Conservation (phyloP, 202 grass and related monocot genomes). For the Cymbopogon flexuosus region DNA sequence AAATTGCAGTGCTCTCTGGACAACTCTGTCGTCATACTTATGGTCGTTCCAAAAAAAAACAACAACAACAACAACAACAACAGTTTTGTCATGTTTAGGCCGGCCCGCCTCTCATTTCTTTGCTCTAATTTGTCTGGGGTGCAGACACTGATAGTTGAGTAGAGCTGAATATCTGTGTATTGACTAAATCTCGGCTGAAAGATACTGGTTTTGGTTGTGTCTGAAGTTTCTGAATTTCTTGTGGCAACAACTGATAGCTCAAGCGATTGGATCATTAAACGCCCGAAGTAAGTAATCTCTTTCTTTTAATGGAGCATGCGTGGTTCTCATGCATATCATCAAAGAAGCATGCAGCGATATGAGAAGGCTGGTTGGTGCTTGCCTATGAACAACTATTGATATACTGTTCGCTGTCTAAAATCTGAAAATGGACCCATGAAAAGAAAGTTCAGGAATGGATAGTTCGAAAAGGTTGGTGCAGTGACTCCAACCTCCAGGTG, state of each 20-base stretch:
- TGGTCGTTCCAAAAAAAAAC: not conserved
- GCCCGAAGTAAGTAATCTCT: not conserved
- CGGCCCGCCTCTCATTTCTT: slow-evolving; percentile 1
- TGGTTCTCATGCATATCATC: not conserved
- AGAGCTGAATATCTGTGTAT: slow-evolving; percentile 11
- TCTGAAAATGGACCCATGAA: slow-evolving; percentile 30
- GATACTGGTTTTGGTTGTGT: slow-evolving; percentile 8
- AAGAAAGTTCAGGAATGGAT: slow-evolving; percentile 35
- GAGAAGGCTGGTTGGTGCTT: not conserved
- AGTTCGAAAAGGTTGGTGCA: slow-evolving; percentile 8
- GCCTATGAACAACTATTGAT: not conserved
- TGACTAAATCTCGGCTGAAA: not conserved
- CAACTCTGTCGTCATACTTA: slow-evolving; percentile 28
- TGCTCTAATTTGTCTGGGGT: slow-evolving; percentile 20
- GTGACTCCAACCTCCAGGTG: not conserved
- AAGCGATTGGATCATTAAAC: not conserved
- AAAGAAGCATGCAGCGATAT: slow-evolving; percentile 1
- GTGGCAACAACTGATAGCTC: not conserved
- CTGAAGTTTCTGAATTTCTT: slow-evolving; percentile 11
- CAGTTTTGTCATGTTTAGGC: not conserved
- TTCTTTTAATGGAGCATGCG: not conserved
- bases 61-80: too few species aligned
- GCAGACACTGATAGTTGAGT: slow-evolving; percentile 27
- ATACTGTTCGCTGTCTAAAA: not conserved
- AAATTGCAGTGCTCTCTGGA: slow-evolving; percentile 40